Evolutionary conservation across 2,329 filamentous ascomycete genomes (phyloP).

Genomic region (Fusarium equiseti): DNA sequence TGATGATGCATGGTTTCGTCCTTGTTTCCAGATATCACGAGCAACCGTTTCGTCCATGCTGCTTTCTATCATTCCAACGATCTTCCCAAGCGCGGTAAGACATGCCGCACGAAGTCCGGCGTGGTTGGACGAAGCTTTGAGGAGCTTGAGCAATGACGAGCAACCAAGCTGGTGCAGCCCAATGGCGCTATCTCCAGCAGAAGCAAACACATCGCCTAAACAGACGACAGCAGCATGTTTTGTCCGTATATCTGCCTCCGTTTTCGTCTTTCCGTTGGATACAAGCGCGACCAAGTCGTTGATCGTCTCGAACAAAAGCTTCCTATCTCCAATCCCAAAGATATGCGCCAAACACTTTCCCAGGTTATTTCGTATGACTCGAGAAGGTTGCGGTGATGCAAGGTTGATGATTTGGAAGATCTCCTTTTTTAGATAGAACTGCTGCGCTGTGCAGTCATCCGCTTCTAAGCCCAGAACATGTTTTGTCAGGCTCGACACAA

Average conservation of each 20-base stretch:
- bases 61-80: constrained; percentile 78
- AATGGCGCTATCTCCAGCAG: constrained; percentile 94
- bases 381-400: constrained; percentile 83
- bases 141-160: constrained; percentile 77
- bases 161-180: constrained; percentile 82
- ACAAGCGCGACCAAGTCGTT: constrained; percentile 85
- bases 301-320: constrained; percentile 92
- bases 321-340: constrained; percentile 87
- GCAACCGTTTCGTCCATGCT: constrained; percentile 87
- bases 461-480: constrained; percentile 80
- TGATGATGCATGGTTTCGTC: constrained; percentile 76
- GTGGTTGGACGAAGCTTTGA: constrained; percentile 84
- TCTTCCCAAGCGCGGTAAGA: constrained; percentile 80
- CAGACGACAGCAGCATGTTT: constrained; percentile 92
- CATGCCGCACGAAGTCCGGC: constrained; percentile 84
- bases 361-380: constrained; percentile 90
- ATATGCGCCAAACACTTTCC: constrained; percentile 87
- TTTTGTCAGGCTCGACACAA: constrained; percentile 83
- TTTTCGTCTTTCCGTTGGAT: constrained; percentile 77
- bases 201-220: constrained; percentile 87
- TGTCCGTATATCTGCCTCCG: constrained; percentile 79
- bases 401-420: constrained; percentile 93
- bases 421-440: constrained; percentile 93
- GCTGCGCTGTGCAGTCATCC: constrained; percentile 87
- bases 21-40: constrained; percentile 95